Percentiles rank a stretch among this genome's conserved stretches.
Evolutionary conservation across 2,329 filamentous ascomycete genomes (phyloP).

Genomic region (Pseudogymnoascus pannorum): DNA sequence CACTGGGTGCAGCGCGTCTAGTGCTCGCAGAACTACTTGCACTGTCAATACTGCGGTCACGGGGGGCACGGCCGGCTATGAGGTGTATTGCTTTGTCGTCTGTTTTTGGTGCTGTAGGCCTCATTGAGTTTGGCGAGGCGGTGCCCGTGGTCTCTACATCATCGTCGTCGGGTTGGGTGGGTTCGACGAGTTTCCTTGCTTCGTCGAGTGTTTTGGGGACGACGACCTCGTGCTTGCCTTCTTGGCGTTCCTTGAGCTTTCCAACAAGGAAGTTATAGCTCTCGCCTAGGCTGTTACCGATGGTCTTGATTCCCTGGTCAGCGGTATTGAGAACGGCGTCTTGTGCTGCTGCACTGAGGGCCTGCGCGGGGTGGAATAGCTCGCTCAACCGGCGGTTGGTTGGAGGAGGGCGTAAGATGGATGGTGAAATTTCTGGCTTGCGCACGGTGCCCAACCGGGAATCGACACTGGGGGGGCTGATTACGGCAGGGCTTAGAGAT

Average conservation of each 20-base stretch:
- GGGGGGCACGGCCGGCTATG: constrained; percentile 54
- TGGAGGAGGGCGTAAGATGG: constrained; percentile 14
- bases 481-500: constrained; percentile 13
- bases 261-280: constrained; percentile 93
- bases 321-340: constrained; percentile 82
- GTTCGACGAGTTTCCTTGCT: constrained; percentile 78
- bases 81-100: constrained; percentile 65
- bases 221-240: constrained; percentile 40
- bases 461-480: constrained; percentile 27
- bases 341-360: constrained; percentile 72
- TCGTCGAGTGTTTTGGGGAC: constrained; percentile 90
- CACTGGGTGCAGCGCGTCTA: constrained; percentile 16
- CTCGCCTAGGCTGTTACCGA: constrained; percentile 81
- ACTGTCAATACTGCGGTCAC: constrained; percentile 75
- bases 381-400: constrained; percentile 64
- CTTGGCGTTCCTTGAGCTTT: constrained; percentile 67
- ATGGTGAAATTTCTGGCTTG: constrained; percentile 20
- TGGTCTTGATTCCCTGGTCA: constrained; percentile 86
- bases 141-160: constrained; percentile 29
- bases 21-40: constrained; percentile 51
- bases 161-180: constrained; percentile 45
- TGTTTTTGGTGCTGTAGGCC: constrained; percentile 29
- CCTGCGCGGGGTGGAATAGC: constrained; percentile 76
- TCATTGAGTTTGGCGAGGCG: constrained; percentile 37
- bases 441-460: constrained; percentile 19